Conservation (phyloP, 208 protist species). For the Trypanosomatidae sp. region DNA sequence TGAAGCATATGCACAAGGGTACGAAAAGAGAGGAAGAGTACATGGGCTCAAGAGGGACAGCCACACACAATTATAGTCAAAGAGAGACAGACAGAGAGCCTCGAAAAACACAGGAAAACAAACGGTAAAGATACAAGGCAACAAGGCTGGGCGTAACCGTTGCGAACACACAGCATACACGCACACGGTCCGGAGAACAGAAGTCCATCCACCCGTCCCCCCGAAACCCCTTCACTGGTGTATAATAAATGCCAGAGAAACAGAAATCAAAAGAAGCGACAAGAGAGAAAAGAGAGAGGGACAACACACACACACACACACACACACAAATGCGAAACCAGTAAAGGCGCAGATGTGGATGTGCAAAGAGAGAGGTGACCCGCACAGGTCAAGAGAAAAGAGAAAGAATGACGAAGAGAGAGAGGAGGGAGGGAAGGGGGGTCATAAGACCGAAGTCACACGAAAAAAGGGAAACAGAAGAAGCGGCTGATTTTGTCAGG, state of each 20-base stretch:
- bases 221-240: neutral
- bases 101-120: neutral
- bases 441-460: neutral
- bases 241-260: neutral
- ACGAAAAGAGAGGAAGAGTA: neutral
- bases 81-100: neutral
- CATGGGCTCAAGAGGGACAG: neutral
- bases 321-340: conserved; percentile 7
- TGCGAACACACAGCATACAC: neutral
- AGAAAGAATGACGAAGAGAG: neutral
- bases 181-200: neutral
- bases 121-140: neutral
- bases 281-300: conserved; percentile 6
- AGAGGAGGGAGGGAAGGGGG: neutral
- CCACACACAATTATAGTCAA: neutral
- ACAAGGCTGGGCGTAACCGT: neutral
- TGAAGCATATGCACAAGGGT: neutral
- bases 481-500: neutral
- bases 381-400: neutral
- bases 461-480: neutral
- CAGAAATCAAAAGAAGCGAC: conserved; percentile 4
- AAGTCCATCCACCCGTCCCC: neutral
- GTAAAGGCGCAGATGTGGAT: neutral
- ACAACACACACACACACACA: neutral
- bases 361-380: neutral